Conservation (phyloP, 2,329 filamentous ascomycete genomes). For the Penicillium sp. region DNA sequence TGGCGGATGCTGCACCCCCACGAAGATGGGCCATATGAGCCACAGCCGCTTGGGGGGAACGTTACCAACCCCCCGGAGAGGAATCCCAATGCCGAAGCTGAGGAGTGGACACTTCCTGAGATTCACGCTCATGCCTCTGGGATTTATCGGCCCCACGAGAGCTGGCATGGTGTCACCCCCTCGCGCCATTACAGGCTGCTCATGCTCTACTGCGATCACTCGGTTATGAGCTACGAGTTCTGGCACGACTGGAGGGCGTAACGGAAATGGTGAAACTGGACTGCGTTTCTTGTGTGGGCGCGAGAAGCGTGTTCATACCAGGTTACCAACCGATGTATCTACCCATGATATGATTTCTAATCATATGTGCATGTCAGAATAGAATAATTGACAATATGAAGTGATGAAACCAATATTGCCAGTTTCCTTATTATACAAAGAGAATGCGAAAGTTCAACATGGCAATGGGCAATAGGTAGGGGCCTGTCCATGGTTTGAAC, state of each 20-base stretch:
- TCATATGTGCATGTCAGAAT: not conserved
- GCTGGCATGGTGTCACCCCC: conserved; percentile 40
- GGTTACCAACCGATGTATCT: not conserved
- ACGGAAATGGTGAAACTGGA: not conserved
- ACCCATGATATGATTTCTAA: not conserved
- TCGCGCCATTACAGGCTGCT: conserved; percentile 52
- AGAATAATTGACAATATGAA: not conserved
- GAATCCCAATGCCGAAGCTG: not conserved
- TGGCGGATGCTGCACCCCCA: conserved; percentile 12
- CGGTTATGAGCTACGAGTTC: conserved; percentile 59
- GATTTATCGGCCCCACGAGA: conserved; percentile 33
- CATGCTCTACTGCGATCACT: conserved; percentile 55
- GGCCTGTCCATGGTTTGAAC: not conserved
- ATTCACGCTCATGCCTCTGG: conserved; percentile 34
- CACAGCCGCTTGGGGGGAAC: not conserved
- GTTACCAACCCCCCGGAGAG: not conserved
- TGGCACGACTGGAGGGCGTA: conserved; percentile 40
- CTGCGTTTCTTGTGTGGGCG: not conserved
- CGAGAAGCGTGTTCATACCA: not conserved
- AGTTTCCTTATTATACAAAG: not conserved
- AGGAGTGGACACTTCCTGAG: conserved; percentile 31
- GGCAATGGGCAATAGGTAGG: too few species aligned
- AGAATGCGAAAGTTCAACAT: not conserved
- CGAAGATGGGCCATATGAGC: not conserved
- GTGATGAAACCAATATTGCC: not conserved